Evolutionary conservation across 116 monocot genomes (phyloP).

Genomic region (Papilionanthe hybrid): DNA sequence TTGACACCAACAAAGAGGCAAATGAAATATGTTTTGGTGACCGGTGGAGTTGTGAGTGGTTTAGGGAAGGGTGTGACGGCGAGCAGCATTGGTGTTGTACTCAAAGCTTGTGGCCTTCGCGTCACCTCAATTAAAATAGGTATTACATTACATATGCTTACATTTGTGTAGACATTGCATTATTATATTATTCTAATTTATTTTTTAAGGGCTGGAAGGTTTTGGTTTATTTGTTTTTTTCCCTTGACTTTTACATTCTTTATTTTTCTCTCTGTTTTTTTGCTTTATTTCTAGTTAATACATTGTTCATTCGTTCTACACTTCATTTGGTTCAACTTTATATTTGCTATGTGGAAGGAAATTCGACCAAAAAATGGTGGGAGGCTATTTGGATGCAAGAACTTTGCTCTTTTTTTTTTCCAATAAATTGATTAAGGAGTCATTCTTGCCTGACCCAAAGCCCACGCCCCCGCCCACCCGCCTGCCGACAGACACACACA

Average conservation of each 20-base stretch:
- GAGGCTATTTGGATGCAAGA: too few relatives aligned
- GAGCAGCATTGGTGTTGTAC: conserved; percentile 37
- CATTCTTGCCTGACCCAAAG: too few relatives aligned
- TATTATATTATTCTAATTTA: neutral
- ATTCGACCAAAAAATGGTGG: too few relatives aligned
- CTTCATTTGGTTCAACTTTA: too few relatives aligned
- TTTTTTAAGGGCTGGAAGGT: neutral
- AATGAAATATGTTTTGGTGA: conserved; percentile 30
- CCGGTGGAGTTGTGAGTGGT: conserved; percentile 24
- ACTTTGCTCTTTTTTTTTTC: too few relatives aligned
- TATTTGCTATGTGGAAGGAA: too few relatives aligned
- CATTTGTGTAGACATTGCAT: neutral
- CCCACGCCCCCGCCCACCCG: too few relatives aligned
- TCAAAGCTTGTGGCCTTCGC: conserved; percentile 37
- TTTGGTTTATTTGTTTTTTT: neutral
- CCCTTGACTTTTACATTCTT: neutral
- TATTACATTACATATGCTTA: neutral
- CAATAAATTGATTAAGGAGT: too few relatives aligned
- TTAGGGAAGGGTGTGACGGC: conserved; percentile 38
- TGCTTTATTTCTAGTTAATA: neutral
- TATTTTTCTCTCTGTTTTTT: neutral
- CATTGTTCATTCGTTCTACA: neutral
- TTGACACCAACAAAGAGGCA: conserved; percentile 6
- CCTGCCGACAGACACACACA: too few relatives aligned
- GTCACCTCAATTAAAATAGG: conserved; percentile 42